These are phyloP conservation scores for Elongisporangium senticosum DNA, from an alignment of 352 stramenopile species.

Conservation along the genomic window DNA sequence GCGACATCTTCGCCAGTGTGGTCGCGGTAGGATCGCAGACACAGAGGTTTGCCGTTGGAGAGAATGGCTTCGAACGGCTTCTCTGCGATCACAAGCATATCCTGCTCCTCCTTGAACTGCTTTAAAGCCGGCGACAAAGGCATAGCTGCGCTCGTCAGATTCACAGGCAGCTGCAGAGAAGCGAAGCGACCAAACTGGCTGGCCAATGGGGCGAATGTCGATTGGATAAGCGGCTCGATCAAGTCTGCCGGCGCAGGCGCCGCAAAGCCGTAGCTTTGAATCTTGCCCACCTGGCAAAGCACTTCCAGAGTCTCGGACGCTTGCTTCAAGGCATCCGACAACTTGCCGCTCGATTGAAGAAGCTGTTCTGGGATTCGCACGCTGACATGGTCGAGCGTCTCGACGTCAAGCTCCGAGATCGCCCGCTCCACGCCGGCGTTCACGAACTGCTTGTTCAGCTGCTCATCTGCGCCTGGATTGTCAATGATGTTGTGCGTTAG, in stretches of 20 bases:
- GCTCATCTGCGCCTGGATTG: constrained; percentile 21
- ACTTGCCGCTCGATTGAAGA: constrained; percentile 1
- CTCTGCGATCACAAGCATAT: constrained; percentile 60
- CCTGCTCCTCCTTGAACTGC: constrained; percentile 36
- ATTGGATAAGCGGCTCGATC: constrained; percentile 40
- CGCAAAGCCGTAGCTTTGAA: constrained; percentile 67
- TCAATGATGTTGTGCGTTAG: neutral
- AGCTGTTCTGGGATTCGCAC: constrained; percentile 59
- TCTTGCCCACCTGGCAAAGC: constrained; percentile 32
- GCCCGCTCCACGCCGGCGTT: constrained; percentile 42
- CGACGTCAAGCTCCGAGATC: constrained; percentile 42
- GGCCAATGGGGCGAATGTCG: constrained; percentile 31
- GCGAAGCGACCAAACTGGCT: constrained; percentile 42
- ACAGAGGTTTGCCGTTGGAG: constrained; percentile 60
- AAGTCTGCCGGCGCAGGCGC: constrained; percentile 15
- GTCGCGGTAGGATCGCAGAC: constrained; percentile 34
- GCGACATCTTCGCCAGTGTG: constrained; percentile 61
- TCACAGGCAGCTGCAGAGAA: constrained; percentile 55
- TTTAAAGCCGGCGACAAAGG: constrained; percentile 25
- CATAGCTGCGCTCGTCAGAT: constrained; percentile 28
- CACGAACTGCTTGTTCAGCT: constrained; percentile 35
- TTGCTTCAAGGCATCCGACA: constrained; percentile 26
- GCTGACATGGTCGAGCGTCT: constrained; percentile 60
- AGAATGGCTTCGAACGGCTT: constrained; percentile 55
- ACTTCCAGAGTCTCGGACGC: constrained; percentile 33